A percentile compares a stretch with the other conserved stretches of the same genome.
Evolutionary conservation across 148 eudicot species (phyloP).

Genomic region (Fallopia convolvulus): DNA sequence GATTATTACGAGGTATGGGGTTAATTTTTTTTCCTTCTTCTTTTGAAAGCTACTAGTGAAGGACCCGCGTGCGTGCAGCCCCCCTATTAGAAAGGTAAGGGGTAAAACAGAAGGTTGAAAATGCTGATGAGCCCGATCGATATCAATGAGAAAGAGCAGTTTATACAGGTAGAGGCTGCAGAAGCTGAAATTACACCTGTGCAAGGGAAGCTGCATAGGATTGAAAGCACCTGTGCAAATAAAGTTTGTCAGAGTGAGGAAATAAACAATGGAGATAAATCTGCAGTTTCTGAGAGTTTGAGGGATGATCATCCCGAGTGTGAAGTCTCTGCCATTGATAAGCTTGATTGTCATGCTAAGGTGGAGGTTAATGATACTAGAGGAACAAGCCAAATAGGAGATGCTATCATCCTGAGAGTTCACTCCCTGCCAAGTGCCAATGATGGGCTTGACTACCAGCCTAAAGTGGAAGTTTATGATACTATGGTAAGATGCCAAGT

Average conservation of each 20-base stretch:
- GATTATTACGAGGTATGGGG: too few species aligned
- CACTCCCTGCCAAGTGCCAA: slow-evolving; percentile 11
- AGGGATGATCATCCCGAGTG: slow-evolving; percentile 20
- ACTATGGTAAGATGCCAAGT: slow-evolving; percentile 14
- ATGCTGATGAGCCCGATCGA: slow-evolving; percentile 13
- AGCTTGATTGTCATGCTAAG: slow-evolving; percentile 21
- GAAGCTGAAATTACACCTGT: slow-evolving; percentile 17
- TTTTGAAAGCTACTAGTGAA: too few species aligned
- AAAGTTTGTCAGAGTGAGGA: slow-evolving; percentile 25
- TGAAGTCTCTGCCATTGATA: slow-evolving; percentile 16
- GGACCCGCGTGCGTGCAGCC: too few species aligned
- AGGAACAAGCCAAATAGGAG: slow-evolving; percentile 13
- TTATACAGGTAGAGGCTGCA: slow-evolving; percentile 15
- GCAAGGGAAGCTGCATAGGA: slow-evolving; percentile 20
- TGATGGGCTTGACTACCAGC: slow-evolving; percentile 17
- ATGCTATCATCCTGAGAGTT: slow-evolving; percentile 21
- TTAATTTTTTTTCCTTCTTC: too few species aligned
- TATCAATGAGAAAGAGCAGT: slow-evolving; percentile 26
- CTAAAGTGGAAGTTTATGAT: slow-evolving; percentile 27
- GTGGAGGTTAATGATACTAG: slow-evolving; percentile 24
- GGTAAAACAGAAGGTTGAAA: slow-evolving; percentile 21
- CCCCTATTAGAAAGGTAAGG: too few species aligned
- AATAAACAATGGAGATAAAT: slow-evolving; percentile 21
- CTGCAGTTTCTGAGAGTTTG: slow-evolving; percentile 16
- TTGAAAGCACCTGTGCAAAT: slow-evolving; percentile 18